Evolutionary conservation across 2,329 filamentous ascomycete genomes (phyloP), one percentile per base, ranked within the genome.

Genomic region (Aspergillus fumigatus): DNA sequence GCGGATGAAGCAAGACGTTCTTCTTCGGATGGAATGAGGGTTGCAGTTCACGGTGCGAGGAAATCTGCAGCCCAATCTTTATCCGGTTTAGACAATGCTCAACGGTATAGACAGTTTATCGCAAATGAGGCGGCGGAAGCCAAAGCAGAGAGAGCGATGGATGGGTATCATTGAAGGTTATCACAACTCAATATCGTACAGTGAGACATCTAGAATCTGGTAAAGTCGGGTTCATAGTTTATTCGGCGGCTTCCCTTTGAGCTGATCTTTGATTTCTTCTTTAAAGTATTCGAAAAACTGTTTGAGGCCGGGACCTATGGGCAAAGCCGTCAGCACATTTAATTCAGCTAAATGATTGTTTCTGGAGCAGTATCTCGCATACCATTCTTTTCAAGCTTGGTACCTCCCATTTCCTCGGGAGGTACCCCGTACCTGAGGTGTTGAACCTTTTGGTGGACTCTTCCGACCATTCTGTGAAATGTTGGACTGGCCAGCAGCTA

Each of bases 401-500:
- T 77, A 48, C 74, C 74, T 57, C 75, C 74, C 67, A 74, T 73
- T 54, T 77, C 73, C 57, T 77, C 74, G 19, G 72, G 73, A 51
- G 75, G 71, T 49, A 73, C 67, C 35, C 76, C 76, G 61, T 78
- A 69, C 55, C 71, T 72, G 21, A 76, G 38, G 53, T 72, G 70
- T 61, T 77, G 73, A 23, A 79, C 64, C 49, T 66, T 72, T 51
- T 73, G 72, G 62, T 79, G 75, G 23, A 78, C 70, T 54, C 65
- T 69, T 27, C 75, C 73, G 48, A 79, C 77, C 62, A 74, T 70
- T 41, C 72, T 68, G 62, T 77, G 76, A 59, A 78, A 79, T 51
- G 69, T 60, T 9, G 73, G 75, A 59, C 75, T 78, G 52, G 70
- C 64, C 51, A 79, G 66, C 55, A 79, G 72, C 75, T 77, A 59